Percentiles rank a stretch among this genome's conserved stretches.
Conservation (phyloP, 2,329 filamentous ascomycete genomes). For the Fusarium mexicanum region DNA sequence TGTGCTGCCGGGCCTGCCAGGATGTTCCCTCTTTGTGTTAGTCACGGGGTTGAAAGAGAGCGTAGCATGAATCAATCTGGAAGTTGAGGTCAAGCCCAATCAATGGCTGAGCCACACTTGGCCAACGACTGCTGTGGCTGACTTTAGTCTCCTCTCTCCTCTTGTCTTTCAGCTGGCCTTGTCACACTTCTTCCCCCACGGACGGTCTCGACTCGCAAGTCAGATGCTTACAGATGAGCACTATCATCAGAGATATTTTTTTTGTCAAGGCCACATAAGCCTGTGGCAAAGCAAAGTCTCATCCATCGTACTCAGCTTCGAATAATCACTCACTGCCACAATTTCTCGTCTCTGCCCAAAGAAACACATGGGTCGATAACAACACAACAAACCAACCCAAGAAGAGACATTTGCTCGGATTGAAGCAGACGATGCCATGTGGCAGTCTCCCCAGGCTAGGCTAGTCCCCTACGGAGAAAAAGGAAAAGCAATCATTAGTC, state of each 20-base stretch:
- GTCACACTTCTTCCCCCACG: constrained; percentile 5
- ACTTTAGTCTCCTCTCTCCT: not conserved
- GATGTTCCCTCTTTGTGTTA: constrained; percentile 17
- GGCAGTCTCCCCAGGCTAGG: constrained; percentile 21
- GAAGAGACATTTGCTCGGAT: not conserved
- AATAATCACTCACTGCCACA: constrained; percentile 9
- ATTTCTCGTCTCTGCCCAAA: constrained; percentile 17
- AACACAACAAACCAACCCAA: constrained; percentile 3
- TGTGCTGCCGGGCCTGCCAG: constrained; percentile 9
- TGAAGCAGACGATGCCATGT: constrained; percentile 37
- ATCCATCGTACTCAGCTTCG: not conserved
- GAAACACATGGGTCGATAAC: constrained; percentile 1
- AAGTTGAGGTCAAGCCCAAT: constrained; percentile 8
- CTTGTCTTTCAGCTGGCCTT: constrained; percentile 33
- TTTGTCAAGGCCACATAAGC: constrained; percentile 26
- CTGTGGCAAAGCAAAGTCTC: constrained; percentile 15
- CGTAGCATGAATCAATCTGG: not conserved
- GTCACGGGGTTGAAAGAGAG: constrained; percentile 2
- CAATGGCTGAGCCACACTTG: constrained; percentile 18
- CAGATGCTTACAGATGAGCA: not conserved
- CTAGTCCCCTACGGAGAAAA: not conserved
- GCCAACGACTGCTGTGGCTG: constrained; percentile 17
- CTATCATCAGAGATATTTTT: not conserved
- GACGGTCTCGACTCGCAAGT: constrained; percentile 2
- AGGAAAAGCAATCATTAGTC: constrained; percentile 18